Evolutionary conservation across 1,284 basidiomycete species (phyloP), one percentile per base, ranked within the genome.

Genomic region (Rhodotorula sp.): DNA sequence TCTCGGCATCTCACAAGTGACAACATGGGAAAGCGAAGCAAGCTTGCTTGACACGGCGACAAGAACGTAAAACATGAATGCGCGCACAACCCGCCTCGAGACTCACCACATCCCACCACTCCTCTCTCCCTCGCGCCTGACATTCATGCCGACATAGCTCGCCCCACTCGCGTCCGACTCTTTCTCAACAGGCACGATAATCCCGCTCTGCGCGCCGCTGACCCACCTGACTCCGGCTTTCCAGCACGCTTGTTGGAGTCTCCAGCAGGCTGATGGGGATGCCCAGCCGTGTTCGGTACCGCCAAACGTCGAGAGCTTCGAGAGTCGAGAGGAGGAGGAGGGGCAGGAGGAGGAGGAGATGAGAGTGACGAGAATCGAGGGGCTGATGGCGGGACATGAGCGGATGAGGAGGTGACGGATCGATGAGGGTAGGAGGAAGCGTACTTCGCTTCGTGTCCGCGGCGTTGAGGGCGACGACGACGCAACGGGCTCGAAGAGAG

Each of bases 161-260:
- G 39, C 19, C 39, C 13, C 39, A 44, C 39, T 44, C 39, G 49
- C 22, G 4, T 27, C n/a, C 10, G n/a, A 24, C 9, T 27, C 55
- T n/a, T 13, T 4, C 24, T 4, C 34, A 24, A 10, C 9, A 9
- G 13, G n/a, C 9, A 11, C 34, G 39, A 29, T 17, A 9, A 6
- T 36, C 39, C 44, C 44, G 20, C 6, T 30, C 39, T 9, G 24
- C 57, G 10, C 30, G 19, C 58, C 47, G 13, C 13, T 46, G 32
- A 22, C 19, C 66, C 67, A 68, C 15, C n/a, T 9, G 29, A 71
- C 55, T 2, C 62, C 55, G 2, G 64, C 67, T 4, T 32, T 47
- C 71, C 71, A 73, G 36, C 67, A 69, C 20, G 58, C 59, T 15
- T 53, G 55, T 56, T 73, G 71, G 0, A 63, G 44, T 1, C 36